These are phyloP conservation scores for Heracleum sosnowskyi DNA, from an alignment of 129 eudicot genomes.

Conservation along the genomic window DNA sequence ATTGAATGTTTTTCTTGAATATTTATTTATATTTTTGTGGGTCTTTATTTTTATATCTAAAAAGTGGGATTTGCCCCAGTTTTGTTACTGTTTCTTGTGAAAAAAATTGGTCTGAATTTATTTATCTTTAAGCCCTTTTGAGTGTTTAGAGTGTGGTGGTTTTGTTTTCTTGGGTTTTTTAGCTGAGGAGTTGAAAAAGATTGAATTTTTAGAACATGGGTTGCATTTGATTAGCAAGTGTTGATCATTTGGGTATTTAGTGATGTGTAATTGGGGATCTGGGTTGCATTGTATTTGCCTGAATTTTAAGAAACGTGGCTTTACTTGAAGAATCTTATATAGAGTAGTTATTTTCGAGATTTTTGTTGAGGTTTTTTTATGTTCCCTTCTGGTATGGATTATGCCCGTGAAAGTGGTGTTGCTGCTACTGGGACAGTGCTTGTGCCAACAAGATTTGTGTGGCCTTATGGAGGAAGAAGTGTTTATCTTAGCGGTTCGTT, in stretches of 20 bases:
- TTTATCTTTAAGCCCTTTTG: not conserved
- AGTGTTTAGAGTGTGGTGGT: not conserved
- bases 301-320: not conserved
- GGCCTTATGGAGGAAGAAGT: conserved; percentile 92
- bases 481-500: conserved; percentile 77
- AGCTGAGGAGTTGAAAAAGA: conserved; percentile 3
- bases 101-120: not conserved
- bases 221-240: conserved; percentile 1
- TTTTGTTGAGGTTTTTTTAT: not conserved
- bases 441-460: conserved; percentile 72
- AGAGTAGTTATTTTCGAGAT: not conserved
- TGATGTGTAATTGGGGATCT: conserved; percentile 1
- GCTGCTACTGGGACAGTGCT: conserved; percentile 32
- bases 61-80: not conserved
- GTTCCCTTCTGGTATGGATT: conserved; percentile 56
- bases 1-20: not conserved
- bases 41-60: not conserved
- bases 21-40: not conserved
- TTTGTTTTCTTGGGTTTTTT: not conserved
- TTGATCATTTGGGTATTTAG: conserved; percentile 1
- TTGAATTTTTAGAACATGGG: not conserved
- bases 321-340: not conserved
- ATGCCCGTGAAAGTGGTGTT: conserved; percentile 39
- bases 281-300: conserved; percentile 9
- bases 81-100: not conserved